These are phyloP conservation scores for Colletotrichum zoysiae DNA, from an alignment of 2,329 filamentous ascomycete species.

Conservation along the genomic window DNA sequence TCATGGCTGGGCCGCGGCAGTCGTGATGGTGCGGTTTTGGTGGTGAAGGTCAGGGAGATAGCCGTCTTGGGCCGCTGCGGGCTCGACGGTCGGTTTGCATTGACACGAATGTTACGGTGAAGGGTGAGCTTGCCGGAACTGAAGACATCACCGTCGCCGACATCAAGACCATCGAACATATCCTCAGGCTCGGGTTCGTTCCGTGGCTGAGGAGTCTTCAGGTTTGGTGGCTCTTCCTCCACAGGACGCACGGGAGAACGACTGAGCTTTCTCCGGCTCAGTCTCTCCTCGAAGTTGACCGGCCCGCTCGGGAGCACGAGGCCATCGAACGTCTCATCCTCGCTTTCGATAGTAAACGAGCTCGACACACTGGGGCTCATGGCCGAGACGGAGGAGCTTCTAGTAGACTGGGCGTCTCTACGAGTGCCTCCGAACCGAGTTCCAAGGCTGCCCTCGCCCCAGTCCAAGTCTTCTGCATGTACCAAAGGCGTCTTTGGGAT, in stretches of 20 bases:
- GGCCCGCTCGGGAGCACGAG: slow-evolving; percentile 86
- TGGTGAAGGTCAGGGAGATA: slow-evolving; percentile 92
- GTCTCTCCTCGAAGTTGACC: slow-evolving; percentile 82
- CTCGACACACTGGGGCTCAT: slow-evolving; percentile 94
- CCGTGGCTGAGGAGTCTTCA: slow-evolving; percentile 50
- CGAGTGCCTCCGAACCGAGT: slow-evolving; percentile 90
- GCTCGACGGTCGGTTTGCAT: slow-evolving; percentile 76
- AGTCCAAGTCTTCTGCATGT: slow-evolving; percentile 84
- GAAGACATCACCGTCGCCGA: slow-evolving; percentile 86
- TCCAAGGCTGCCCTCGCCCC: slow-evolving; percentile 93
- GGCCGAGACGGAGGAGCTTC: slow-evolving; percentile 88
- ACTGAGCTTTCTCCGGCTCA: slow-evolving; percentile 78
- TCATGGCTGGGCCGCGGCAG: slow-evolving; percentile 82
- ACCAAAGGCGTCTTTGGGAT: slow-evolving; percentile 72
- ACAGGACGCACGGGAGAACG: slow-evolving; percentile 65
- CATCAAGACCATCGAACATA: slow-evolving; percentile 87
- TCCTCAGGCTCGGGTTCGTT: slow-evolving; percentile 73
- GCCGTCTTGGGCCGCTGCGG: slow-evolving; percentile 79
- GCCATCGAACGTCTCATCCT: slow-evolving; percentile 93
- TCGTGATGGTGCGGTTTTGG: slow-evolving; percentile 78
- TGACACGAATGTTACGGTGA: slow-evolving; percentile 93
- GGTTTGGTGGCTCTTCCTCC: slow-evolving; percentile 52
- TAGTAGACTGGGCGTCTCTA: slow-evolving; percentile 81
- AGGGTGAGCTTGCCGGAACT: slow-evolving; percentile 84
- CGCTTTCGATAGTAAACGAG: slow-evolving; percentile 90